phyloP scores from a whole-genome alignment of 2,329 filamentous ascomycete genomes.

The Diaporthe capsici region DNA sequence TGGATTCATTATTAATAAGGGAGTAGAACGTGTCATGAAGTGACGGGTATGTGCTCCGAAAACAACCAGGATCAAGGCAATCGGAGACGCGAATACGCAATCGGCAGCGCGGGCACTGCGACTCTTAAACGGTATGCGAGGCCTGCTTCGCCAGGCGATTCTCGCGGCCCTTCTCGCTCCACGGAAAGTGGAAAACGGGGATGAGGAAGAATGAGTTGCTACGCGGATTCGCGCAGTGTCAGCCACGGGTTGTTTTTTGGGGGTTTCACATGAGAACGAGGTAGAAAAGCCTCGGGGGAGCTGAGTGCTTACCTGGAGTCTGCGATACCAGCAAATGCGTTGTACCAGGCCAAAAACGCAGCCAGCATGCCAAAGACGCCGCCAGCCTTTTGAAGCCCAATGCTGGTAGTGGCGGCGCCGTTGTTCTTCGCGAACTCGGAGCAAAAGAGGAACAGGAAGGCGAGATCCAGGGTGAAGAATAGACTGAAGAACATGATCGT shows the following conservation, averaged over 20 bases:
- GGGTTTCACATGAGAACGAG: neutral
- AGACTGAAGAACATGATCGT: slow-evolving; percentile 84
- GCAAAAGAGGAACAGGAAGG: slow-evolving; percentile 80
- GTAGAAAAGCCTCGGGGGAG: neutral
- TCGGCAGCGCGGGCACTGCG: neutral
- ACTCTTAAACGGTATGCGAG: slow-evolving; percentile 52
- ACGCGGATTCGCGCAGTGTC: slow-evolving; percentile 34
- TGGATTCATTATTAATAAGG: slow-evolving; percentile 13
- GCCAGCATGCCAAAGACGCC: slow-evolving; percentile 86
- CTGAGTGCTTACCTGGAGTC: slow-evolving; percentile 71
- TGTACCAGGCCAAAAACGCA: slow-evolving; percentile 90
- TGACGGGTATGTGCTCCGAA: slow-evolving; percentile 19
- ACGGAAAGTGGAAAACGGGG: slow-evolving; percentile 94
- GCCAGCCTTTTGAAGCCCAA: slow-evolving; percentile 75
- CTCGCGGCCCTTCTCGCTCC: slow-evolving; percentile 84
- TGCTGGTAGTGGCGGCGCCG: slow-evolving; percentile 60
- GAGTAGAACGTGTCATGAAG: slow-evolving; percentile 1
- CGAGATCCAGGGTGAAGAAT: slow-evolving; percentile 82
- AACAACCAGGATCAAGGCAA: neutral
- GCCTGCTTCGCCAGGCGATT: slow-evolving; percentile 66
- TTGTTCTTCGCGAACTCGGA: slow-evolving; percentile 71
- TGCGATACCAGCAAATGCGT: slow-evolving; percentile 85
- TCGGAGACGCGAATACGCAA: neutral
- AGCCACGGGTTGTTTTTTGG: neutral
- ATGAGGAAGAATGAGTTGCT: slow-evolving; percentile 93